A percentile compares a stretch with the other conserved stretches of the same genome.
Conservation (phyloP, 208 protist species). For the Acanthamoeba quina region DNA sequence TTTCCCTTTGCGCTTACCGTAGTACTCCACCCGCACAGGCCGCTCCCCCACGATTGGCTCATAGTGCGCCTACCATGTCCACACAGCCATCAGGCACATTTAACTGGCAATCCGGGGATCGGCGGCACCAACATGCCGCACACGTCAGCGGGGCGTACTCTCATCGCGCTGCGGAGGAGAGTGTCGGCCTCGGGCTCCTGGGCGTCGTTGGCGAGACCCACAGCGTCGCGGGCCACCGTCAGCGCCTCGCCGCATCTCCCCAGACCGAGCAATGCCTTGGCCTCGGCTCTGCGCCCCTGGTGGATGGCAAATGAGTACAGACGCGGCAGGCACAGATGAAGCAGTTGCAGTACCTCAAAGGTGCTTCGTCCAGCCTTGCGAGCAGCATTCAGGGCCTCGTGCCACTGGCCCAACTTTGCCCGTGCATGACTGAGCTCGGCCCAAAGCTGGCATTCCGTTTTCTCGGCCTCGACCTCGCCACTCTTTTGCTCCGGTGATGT, state of each 20-base stretch:
- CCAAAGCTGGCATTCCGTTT: background rate
- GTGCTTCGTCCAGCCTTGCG: background rate
- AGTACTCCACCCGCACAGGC: slow-evolving; percentile 35
- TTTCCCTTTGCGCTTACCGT: background rate
- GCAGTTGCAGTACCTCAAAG: background rate
- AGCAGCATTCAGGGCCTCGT: background rate
- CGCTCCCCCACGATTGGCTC: background rate
- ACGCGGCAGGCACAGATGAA: too few relatives aligned
- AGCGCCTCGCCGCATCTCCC: background rate
- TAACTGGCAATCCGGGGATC: too few relatives aligned
- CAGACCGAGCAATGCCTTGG: slow-evolving; percentile 12
- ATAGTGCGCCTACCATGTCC: background rate
- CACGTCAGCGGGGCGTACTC: background rate
- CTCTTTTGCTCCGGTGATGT: background rate
- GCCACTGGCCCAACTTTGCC: background rate
- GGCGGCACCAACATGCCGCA: background rate
- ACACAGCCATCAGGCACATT: background rate
- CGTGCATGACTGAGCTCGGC: background rate
- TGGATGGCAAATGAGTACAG: background rate
- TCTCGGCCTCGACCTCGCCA: background rate
- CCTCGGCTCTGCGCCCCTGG: background rate
- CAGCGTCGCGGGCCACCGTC: background rate
- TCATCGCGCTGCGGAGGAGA: background rate
- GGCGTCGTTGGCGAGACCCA: background rate
- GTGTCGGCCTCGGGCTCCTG: background rate